Conservation (phyloP, 1,284 basidiomycete genomes). For the Stygiomarasmius scandens region DNA sequence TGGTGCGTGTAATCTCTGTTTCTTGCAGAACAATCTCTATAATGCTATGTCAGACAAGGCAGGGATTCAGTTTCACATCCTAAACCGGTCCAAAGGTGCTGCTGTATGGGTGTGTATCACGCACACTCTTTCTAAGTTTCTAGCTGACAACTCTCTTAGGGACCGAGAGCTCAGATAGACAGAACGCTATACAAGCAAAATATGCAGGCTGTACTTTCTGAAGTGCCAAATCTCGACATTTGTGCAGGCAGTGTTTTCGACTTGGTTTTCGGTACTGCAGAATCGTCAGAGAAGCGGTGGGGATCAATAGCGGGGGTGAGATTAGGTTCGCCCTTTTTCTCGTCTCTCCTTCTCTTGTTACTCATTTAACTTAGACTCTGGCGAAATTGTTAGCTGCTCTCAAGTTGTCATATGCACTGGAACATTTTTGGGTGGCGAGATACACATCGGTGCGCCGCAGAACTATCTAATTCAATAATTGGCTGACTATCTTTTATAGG, state of each 20-base stretch:
- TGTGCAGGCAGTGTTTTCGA: constrained; percentile 80
- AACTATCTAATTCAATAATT: background rate
- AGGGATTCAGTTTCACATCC: constrained; percentile 84
- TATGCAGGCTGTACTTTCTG: constrained; percentile 73
- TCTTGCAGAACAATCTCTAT: background rate
- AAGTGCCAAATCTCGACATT: constrained; percentile 71
- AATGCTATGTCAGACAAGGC: constrained; percentile 65
- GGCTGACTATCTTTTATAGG: constrained; percentile 43
- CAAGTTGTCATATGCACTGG: constrained; percentile 89
- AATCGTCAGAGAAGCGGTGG: constrained; percentile 38
- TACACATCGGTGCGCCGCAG: constrained; percentile 70
- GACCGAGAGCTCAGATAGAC: constrained; percentile 89
- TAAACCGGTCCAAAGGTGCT: constrained; percentile 85
- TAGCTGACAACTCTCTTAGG: constrained; percentile 43
- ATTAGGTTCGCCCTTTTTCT: constrained; percentile 51
- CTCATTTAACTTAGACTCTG: constrained; percentile 52
- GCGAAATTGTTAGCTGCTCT: constrained; percentile 77
- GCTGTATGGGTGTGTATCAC: constrained; percentile 75
- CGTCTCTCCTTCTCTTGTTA: background rate
- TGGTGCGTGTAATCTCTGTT: constrained; percentile 45
- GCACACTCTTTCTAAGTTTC: background rate
- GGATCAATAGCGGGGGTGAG: constrained; percentile 68
- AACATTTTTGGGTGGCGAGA: constrained; percentile 87
- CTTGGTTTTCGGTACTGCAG: constrained; percentile 63
- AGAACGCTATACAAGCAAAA: constrained; percentile 78